These are phyloP conservation scores for Ruellia speciosa DNA, from an alignment of 305 asterid genomes.

Conservation along the genomic window DNA sequence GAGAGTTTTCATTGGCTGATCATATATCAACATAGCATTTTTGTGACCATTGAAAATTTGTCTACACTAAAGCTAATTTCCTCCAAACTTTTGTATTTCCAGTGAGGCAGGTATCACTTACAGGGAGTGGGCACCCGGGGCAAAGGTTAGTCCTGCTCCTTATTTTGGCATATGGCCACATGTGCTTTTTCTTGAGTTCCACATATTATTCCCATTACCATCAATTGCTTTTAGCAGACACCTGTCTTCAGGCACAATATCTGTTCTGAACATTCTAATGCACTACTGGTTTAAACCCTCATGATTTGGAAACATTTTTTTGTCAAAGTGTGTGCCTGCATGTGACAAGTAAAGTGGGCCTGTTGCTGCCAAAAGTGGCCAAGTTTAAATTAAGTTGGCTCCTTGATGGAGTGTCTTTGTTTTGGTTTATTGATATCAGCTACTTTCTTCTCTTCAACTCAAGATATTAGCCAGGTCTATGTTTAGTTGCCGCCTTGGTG, in stretches of 20 bases:
- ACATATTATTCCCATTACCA: slow-evolving; percentile 4
- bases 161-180: slow-evolving; percentile 7
- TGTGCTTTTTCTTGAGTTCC: slow-evolving; percentile 2
- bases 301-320: neutral
- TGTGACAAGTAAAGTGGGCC: neutral
- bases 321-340: neutral
- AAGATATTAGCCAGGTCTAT: too few species aligned
- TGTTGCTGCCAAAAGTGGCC: slow-evolving; percentile 13
- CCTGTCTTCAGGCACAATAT: slow-evolving; percentile 1
- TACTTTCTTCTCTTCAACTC: too few species aligned
- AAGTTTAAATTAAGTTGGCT: slow-evolving; percentile 1
- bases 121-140: slow-evolving; percentile 99
- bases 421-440: too few species aligned
- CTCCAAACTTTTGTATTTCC: slow-evolving; percentile 31
- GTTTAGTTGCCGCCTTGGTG: neutral
- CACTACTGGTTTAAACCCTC: too few species aligned
- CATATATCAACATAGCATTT: slow-evolving; percentile 14
- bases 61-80: slow-evolving; percentile 21
- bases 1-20: slow-evolving; percentile 12
- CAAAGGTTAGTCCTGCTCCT: slow-evolving; percentile 59
- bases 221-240: slow-evolving; percentile 4
- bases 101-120: slow-evolving; percentile 94
- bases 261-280: neutral
- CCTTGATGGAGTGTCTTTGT: too few species aligned
- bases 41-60: slow-evolving; percentile 14